These are phyloP conservation scores for Polysphondylium violaceum DNA, from an alignment of 78 protist species.

Conservation along the genomic window DNA sequence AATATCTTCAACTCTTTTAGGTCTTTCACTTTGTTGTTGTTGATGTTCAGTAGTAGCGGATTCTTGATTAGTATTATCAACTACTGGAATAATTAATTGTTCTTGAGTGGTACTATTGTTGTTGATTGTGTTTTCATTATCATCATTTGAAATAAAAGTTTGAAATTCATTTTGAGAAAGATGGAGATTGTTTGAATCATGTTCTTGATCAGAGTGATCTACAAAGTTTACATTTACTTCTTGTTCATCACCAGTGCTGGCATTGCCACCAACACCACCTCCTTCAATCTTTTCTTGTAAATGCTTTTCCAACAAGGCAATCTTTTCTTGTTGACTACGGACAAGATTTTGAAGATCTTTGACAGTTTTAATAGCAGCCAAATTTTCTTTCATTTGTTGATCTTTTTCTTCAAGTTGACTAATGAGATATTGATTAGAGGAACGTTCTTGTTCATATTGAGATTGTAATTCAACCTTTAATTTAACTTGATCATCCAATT, in stretches of 20 bases:
- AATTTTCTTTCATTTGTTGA: background rate
- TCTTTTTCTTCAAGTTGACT: slow-evolving; percentile 32
- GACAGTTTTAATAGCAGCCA: background rate
- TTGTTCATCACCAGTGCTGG: background rate
- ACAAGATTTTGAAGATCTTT: slow-evolving; percentile 8
- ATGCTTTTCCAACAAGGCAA: slow-evolving; percentile 8
- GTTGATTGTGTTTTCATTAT: background rate
- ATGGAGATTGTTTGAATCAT: background rate
- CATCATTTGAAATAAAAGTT: background rate
- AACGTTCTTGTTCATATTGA: slow-evolving; percentile 22
- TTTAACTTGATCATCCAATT: slow-evolving; percentile 44
- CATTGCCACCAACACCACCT: background rate
- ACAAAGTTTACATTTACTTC: background rate
- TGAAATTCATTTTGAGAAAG: background rate
- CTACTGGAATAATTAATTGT: background rate
- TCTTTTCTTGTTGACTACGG: slow-evolving; percentile 18
- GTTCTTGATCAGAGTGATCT: background rate
- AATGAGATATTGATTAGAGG: slow-evolving; percentile 14
- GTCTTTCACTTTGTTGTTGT: background rate
- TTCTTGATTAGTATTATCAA: background rate
- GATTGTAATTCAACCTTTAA: background rate
- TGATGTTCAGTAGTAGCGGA: background rate
- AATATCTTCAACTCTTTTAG: slow-evolving; percentile 13
- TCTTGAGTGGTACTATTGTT: background rate
- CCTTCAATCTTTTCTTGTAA: background rate